Evolutionary conservation across 2,329 filamentous ascomycete genomes (phyloP), one percentile per base, ranked within the genome.

Genomic region (Trichophyton rubrum): DNA sequence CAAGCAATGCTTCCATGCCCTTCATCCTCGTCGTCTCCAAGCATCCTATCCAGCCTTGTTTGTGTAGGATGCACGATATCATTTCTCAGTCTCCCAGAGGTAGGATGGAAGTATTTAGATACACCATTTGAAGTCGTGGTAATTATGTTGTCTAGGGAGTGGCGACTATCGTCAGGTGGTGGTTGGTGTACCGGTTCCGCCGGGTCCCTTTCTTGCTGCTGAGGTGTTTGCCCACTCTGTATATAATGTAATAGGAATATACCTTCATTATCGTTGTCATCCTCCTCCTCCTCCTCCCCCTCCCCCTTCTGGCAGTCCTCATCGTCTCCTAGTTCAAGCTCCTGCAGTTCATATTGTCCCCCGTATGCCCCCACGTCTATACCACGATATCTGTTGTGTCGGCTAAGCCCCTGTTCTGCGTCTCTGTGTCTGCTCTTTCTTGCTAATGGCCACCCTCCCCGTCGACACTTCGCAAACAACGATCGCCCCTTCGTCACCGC

Each of bases 71-170:
- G 57, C 2, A 67, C 41, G 3, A 66, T 58, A 8, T 63, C 24
- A 2, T 49, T 24, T 56, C 62, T 51, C 24, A 69, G 38, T 20
- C 59, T 47, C 7, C 56, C 61, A 2, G 67, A 67, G 7, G 55
- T 17, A 3, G 61, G 62, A 61, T 69, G 61, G 57, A 69, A 68
- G 53, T 66, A 67, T 60, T 59, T 63, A 1, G 62, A 60, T 7
- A 67, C 59, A n/a, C 33, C 59, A 27, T 59, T 22, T 24, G 41
- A 49, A 38, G 24, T 3, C 17, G 49, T 47, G 27, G 8, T 7
- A 22, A 20, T 11, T 59, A 24, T 47, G 27, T 35, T 15, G 41
- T 35, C n/a, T 49, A 24, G 30, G 40, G 22, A 24, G 8, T 27
- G 38, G 20, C 11, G 57, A 30, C 20, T 49, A 13, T 33, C 24